These are phyloP conservation scores for Leccinum subgranulosum DNA, from an alignment of 768 basidiomycete genomes.

Conservation along the genomic window DNA sequence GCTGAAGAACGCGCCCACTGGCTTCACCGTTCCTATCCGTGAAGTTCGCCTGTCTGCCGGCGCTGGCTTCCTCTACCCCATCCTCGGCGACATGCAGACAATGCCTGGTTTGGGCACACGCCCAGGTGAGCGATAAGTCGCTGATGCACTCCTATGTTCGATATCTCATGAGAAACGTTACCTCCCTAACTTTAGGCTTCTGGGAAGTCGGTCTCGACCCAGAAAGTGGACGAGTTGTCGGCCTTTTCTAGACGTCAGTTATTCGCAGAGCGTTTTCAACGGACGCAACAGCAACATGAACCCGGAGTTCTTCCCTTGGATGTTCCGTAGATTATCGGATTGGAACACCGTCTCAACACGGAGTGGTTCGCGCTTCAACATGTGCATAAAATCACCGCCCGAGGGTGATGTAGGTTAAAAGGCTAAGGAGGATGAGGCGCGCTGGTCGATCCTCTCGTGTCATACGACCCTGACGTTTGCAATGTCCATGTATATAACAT, in stretches of 20 bases:
- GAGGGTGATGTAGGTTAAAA: slow-evolving; percentile 15
- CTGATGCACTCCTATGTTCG: background rate
- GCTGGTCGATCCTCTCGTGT: background rate
- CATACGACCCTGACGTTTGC: background rate
- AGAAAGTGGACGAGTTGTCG: slow-evolving; percentile 77
- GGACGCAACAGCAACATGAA: slow-evolving; percentile 8
- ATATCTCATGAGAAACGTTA: slow-evolving; percentile 9
- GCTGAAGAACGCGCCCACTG: slow-evolving; percentile 86
- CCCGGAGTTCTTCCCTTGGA: slow-evolving; percentile 18
- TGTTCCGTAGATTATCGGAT: slow-evolving; percentile 12
- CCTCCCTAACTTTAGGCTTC: slow-evolving; percentile 51
- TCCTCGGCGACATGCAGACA: slow-evolving; percentile 96
- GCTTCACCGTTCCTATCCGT: slow-evolving; percentile 91
- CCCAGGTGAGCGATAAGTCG: slow-evolving; percentile 52
- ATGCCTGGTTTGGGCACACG: slow-evolving; percentile 96
- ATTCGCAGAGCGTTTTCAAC: slow-evolving; percentile 17
- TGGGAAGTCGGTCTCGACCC: slow-evolving; percentile 87
- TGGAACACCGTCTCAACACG: slow-evolving; percentile 37
- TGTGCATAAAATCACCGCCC: slow-evolving; percentile 23
- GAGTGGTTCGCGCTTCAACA: slow-evolving; percentile 40
- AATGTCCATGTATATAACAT: slow-evolving; percentile 10
- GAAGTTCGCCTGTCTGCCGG: slow-evolving; percentile 87
- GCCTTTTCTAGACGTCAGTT: slow-evolving; percentile 62
- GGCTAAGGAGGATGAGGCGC: slow-evolving; percentile 2
- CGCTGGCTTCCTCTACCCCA: slow-evolving; percentile 93